Conservation (phyloP, 2,329 filamentous ascomycete species). For the Paraphaeosphaeria minitans region DNA sequence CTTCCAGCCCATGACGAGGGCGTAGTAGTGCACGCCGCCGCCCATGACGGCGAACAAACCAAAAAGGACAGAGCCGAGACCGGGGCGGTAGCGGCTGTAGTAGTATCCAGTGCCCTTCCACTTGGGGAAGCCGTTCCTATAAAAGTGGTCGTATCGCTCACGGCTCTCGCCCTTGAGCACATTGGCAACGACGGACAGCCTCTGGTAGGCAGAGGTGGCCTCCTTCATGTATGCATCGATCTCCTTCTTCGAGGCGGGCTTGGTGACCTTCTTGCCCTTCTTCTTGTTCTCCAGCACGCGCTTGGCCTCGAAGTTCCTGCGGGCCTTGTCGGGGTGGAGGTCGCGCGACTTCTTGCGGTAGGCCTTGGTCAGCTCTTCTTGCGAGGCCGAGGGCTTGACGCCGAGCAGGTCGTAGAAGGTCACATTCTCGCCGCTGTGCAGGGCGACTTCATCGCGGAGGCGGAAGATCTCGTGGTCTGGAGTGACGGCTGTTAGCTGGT, state of each 20-base stretch:
- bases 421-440: slow-evolving; percentile 74
- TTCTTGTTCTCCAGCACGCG: slow-evolving; percentile 60
- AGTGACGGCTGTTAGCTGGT: slow-evolving; percentile 26
- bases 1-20: slow-evolving; percentile 84
- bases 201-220: slow-evolving; percentile 81
- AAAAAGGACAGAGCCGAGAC: slow-evolving; percentile 79
- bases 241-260: slow-evolving; percentile 74
- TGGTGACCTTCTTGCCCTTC: slow-evolving; percentile 64
- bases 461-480: slow-evolving; percentile 97
- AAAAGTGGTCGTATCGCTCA: slow-evolving; percentile 92
- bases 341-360: slow-evolving; percentile 85
- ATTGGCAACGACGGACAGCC: slow-evolving; percentile 81
- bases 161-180: slow-evolving; percentile 81
- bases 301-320: slow-evolving; percentile 77
- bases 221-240: slow-evolving; percentile 79
- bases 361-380: slow-evolving; percentile 90
- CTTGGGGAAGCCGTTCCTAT: slow-evolving; percentile 87
- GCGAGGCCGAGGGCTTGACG: slow-evolving; percentile 71
- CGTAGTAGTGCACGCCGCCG: slow-evolving; percentile 84
- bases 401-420: slow-evolving; percentile 96
- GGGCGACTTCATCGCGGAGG: slow-evolving; percentile 81
- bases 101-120: slow-evolving; percentile 99
- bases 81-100: slow-evolving; percentile 91
- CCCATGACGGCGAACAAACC: slow-evolving; percentile 83
- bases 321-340: slow-evolving; percentile 95